Percentiles rank a stretch among this genome's conserved stretches.
Evolutionary conservation across 345 rosid species (phyloP).

Genomic region (Erucastrum elatum): DNA sequence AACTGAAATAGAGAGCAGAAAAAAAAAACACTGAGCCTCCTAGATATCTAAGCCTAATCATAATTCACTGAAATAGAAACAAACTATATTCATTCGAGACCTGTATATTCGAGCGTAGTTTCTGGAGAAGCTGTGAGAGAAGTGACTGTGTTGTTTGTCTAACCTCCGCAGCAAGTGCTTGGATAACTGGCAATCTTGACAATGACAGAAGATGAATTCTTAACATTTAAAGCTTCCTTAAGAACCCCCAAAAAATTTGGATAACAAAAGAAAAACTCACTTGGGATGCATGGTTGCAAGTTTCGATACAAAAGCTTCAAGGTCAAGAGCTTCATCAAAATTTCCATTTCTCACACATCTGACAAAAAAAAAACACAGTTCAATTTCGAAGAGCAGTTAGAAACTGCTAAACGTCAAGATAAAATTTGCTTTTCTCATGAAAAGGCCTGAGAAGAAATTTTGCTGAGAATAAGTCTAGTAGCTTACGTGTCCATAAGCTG

Average conservation of each 20-base stretch:
- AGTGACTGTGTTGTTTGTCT: conserved; percentile 94
- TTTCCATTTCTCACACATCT: conserved; percentile 97
- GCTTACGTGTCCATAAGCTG: conserved; percentile 99
- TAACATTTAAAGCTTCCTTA: conserved; percentile 29
- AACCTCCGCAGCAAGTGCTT: conserved; percentile 85
- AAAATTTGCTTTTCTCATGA: background rate
- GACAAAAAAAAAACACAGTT: conserved; percentile 34
- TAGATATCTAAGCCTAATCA: background rate
- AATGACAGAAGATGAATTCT: conserved; percentile 12
- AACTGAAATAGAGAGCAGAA: conserved; percentile 52
- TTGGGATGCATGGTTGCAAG: conserved; percentile 96
- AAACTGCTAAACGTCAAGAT: background rate
- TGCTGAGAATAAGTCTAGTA: conserved; percentile 4
- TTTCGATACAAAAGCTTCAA: conserved; percentile 89
- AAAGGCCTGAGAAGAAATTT: conserved; percentile 17
- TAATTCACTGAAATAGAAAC: conserved; percentile 15
- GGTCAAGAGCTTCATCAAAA: conserved; percentile 94
- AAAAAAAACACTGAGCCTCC: conserved; percentile 10
- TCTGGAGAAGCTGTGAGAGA: conserved; percentile 88
- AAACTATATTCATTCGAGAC: conserved; percentile 40
- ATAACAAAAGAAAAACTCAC: conserved; percentile 50
- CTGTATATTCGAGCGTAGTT: conserved; percentile 92
- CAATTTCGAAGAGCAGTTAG: background rate
- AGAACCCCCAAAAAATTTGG: background rate
- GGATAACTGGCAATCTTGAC: conserved; percentile 79